Base-by-base conservation (phyloP, 2,329 filamentous ascomycete species). In the Colletotrichum sp. region DNA sequence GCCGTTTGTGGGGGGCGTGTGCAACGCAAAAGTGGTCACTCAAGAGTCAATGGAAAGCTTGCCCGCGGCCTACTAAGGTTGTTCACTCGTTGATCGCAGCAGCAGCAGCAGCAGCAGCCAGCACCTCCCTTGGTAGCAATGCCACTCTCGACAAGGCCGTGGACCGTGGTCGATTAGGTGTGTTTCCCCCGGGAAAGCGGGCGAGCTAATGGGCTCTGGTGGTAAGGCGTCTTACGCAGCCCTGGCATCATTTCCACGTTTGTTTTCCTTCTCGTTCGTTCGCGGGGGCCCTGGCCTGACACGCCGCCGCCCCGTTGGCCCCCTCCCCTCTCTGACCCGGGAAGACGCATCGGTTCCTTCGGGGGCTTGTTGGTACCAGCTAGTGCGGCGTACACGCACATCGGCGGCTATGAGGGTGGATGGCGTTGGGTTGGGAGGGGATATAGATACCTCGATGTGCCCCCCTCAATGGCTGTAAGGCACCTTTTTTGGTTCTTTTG, bases 361-460 rank as follows among this genome's bases (percentile, higher is more conserved):
- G 48, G 60, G 12, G 48, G 67, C 56, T 28, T 34, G 61, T 39
- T 22, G 13, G 34, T 56, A 16, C 36, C 34, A 30, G 52, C 27
- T 60, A 55, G 58, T 62, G 58, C 43, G 43, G 43, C 43, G 43
- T 22, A 52, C n/a, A 52, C 43, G 43, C 43, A 52, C 43, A 52
- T 36, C 28, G 18, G 39, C 39, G 52, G 66, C n/a, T 52, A 60
- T 52, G 34, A 39, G 13, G 48, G 36, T 18, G 6, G 22, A 70
- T n/a, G 39, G 58, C 30, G 58, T 34, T 62, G 30, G 56, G 56
- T n/a, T n/a, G 27, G 27, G 27, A 28, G 6, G 6, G 30, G 61
- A 58, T 60, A 48, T 75, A 71, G 72, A 75, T 65, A 70, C 48
- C 66, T 62, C 28, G 58, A 32, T 58, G 43, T 28, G 16, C 43